Conservation (phyloP, 106 monocot genomes). For the Phalaenopsis equestris region DNA sequence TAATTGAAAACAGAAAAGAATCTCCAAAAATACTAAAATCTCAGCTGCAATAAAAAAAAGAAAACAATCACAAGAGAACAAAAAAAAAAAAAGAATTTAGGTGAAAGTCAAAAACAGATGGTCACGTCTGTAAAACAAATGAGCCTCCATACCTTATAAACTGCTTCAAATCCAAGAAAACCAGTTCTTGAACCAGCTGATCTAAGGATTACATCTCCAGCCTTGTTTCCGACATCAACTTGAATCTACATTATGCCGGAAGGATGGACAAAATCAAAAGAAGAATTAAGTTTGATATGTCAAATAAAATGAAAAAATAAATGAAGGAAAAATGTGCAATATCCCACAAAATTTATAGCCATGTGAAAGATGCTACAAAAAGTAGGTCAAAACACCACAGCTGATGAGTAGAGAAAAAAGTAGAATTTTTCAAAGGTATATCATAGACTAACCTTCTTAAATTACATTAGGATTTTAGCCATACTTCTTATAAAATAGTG, state of each 20-base stretch:
- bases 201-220: constrained; percentile 50
- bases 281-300: not conserved
- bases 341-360: not conserved
- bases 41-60: not conserved
- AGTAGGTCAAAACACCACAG: not conserved
- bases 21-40: not conserved
- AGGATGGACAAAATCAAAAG: not conserved
- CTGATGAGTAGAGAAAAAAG: not conserved
- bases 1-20: not conserved
- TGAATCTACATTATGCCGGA: constrained; percentile 49
- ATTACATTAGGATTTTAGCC: not conserved
- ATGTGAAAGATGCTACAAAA: not conserved
- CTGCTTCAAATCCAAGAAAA: constrained; percentile 72
- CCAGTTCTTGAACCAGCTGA: constrained; percentile 43
- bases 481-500: not conserved
- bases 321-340: not conserved
- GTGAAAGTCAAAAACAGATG: not conserved
- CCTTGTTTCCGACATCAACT: constrained; percentile 70
- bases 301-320: not conserved
- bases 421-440: not conserved
- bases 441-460: not conserved
- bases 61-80: not conserved
- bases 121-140: not conserved
- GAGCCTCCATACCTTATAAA: constrained; percentile 49
- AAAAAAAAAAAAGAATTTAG: not conserved